Evolutionary conservation across 2,329 filamentous ascomycete species (phyloP), one percentile per base, ranked within the genome.

Genomic region (Hymenoscyphus infarciens): DNA sequence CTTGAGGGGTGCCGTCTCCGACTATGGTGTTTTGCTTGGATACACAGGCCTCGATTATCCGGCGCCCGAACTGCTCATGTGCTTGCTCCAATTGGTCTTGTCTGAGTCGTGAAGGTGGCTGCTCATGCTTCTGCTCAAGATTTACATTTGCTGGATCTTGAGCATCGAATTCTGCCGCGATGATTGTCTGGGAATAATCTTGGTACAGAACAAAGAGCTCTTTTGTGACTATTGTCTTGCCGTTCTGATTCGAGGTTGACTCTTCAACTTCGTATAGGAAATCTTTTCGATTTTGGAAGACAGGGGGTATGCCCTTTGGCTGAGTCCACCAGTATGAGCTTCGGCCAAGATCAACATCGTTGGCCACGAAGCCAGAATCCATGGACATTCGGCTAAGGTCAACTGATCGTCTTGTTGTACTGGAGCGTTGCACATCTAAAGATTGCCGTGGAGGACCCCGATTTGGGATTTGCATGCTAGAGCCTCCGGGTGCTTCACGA

Each of bases 161-260:
- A 1, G 87, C 80, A 74, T 97, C 90, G 74, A 89, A 98, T 58
- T 83, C 87, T 19, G 88, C 90, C 0, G 88, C 92, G 71, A 99
- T 84, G 67, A 96, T 82, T 0, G 94, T 98, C 74, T 98, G 95
- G 19, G 93, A 97, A 76, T 99, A 99, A 77, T 99, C 95, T 71
- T 92, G 88, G 79, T 91, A 99, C 8, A 99, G 79, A n/a, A 98
- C 81, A 70, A 89, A 95, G 52, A 97, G 82, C 64, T 93, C 87
- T 68, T 93, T 93, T 6, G 88, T 90, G 22, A 96, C 80, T 1
- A 82, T 83, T 0, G 86, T 86, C 74, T 87, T 88, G 29, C 90
- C 87, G 31, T 88, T 88, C 15, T 87, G 84, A 67, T 87, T 87
- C 11, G 88, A 84, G 6, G 83, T 87, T 1, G 87, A 86, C 73